Percentiles rank a stretch among this genome's conserved stretches.
Conservation (phyloP, 1,284 basidiomycete genomes). For the Pseudozyma tsukubaensis region DNA sequence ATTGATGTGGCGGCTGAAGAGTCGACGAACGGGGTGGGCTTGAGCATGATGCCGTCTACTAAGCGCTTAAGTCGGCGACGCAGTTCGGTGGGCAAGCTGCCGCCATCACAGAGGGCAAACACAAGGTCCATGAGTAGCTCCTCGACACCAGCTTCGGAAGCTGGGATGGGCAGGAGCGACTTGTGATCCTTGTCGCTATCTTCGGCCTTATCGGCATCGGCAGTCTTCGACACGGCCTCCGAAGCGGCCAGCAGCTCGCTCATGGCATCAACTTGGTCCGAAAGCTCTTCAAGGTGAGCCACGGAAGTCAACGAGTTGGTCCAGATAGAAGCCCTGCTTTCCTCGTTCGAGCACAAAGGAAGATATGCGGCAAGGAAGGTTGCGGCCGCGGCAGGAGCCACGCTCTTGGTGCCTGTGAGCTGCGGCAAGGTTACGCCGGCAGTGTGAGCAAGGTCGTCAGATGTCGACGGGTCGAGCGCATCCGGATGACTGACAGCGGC, state of each 20-base stretch:
- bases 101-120: slow-evolving; percentile 26
- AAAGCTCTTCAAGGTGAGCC: slow-evolving; percentile 16
- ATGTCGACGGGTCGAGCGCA: slow-evolving; percentile 11
- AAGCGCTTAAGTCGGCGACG: slow-evolving; percentile 18
- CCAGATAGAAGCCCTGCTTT: slow-evolving; percentile 34
- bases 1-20: slow-evolving; percentile 15
- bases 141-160: slow-evolving; percentile 31
- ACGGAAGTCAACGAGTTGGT: slow-evolving; percentile 41
- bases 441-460: slow-evolving; percentile 18
- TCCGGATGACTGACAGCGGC: slow-evolving; percentile 24
- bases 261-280: slow-evolving; percentile 43
- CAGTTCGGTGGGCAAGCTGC: slow-evolving; percentile 14
- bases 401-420: slow-evolving; percentile 22
- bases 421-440: slow-evolving; percentile 25
- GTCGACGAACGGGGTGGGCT: slow-evolving; percentile 32
- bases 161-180: slow-evolving; percentile 19
- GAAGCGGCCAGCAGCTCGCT: slow-evolving; percentile 39
- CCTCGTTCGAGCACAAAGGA: slow-evolving; percentile 19
- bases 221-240: slow-evolving; percentile 15
- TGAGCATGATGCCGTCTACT: slow-evolving; percentile 19
- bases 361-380: slow-evolving; percentile 37
- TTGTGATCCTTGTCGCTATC: neutral
- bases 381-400: slow-evolving; percentile 27
- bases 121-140: slow-evolving; percentile 25
- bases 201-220: neutral